These are phyloP conservation scores for Hymenochaete sp. DNA, from an alignment of 1,284 basidiomycete genomes.

Conservation along the genomic window DNA sequence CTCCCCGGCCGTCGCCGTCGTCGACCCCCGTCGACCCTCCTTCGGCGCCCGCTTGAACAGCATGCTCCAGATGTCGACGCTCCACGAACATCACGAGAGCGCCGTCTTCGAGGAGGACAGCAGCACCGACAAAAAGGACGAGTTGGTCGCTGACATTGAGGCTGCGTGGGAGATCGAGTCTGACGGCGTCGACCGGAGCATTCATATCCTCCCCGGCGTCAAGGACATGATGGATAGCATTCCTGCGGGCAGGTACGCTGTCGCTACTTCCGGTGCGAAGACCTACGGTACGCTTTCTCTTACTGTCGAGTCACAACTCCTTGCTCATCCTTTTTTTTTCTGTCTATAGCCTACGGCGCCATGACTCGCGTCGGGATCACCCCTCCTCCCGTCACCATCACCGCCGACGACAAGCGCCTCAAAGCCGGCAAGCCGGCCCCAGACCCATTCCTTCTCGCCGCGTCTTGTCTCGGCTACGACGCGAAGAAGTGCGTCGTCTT, in stretches of 20 bases:
- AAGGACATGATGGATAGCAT: conserved; percentile 59
- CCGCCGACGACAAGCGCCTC: conserved; percentile 56
- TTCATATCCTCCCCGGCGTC: conserved; percentile 70
- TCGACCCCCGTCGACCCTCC: conserved; percentile 43
- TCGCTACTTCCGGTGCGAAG: conserved; percentile 70
- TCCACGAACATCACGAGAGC: conserved; percentile 30
- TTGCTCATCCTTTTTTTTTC: conserved; percentile 16
- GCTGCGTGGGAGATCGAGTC: conserved; percentile 55
- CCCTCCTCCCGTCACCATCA: conserved; percentile 67
- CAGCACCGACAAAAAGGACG: conserved; percentile 23
- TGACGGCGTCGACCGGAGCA: conserved; percentile 53
- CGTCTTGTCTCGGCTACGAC: conserved; percentile 58
- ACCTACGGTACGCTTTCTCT: conserved; percentile 45
- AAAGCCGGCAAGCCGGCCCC: conserved; percentile 46
- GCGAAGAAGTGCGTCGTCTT: conserved; percentile 58
- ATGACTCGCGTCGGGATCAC: conserved; percentile 66
- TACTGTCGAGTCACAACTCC: background rate
- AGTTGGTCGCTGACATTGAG: conserved; percentile 26
- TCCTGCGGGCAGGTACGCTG: conserved; percentile 59
- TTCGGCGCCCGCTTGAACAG: conserved; percentile 41
- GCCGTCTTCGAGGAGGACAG: conserved; percentile 31
- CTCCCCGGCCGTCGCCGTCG: background rate
- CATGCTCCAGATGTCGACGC: conserved; percentile 37
- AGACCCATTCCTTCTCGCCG: conserved; percentile 70
- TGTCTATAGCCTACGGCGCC: conserved; percentile 49